phyloP scores from a whole-genome alignment of 352 stramenopile species.

The Pythium scleroteichum region DNA sequence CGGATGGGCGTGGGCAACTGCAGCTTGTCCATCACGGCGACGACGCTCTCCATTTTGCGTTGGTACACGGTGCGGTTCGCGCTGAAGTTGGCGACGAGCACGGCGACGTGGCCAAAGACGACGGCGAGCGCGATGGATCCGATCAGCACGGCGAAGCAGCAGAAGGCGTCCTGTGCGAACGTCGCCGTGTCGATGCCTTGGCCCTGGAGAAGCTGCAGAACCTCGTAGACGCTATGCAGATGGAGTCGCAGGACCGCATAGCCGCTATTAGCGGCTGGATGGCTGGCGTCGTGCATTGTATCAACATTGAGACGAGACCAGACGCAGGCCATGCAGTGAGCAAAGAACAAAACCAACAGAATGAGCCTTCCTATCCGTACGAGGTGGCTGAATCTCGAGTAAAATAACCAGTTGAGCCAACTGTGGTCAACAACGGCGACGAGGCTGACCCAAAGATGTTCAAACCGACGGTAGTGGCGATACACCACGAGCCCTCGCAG shows the following conservation, averaged over 20 bases:
- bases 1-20: conserved; percentile 45
- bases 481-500: no score
- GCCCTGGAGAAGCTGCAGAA: conserved; percentile 53
- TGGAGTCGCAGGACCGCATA: neutral
- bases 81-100: conserved; percentile 62
- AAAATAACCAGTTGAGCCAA: conserved; percentile 31
- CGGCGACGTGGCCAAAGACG: conserved; percentile 60
- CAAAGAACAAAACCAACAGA: conserved; percentile 20
- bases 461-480: no score
- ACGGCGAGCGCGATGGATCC: conserved; percentile 59
- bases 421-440: conserved; percentile 1
- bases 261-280: no score
- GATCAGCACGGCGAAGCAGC: conserved; percentile 39
- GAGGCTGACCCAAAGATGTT: conserved; percentile 12
- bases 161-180: conserved; percentile 41
- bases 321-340: conserved; percentile 29
- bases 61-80: conserved; percentile 51
- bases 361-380: conserved; percentile 25
- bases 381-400: conserved; percentile 35
- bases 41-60: conserved; percentile 65
- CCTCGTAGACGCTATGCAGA: conserved; percentile 6
- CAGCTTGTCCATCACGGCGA: conserved; percentile 55
- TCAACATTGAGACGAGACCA: conserved; percentile 4
- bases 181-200: conserved; percentile 37
- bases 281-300: no score